Conservation (phyloP, 2,329 filamentous ascomycete species). For the Balansia obtecta region DNA sequence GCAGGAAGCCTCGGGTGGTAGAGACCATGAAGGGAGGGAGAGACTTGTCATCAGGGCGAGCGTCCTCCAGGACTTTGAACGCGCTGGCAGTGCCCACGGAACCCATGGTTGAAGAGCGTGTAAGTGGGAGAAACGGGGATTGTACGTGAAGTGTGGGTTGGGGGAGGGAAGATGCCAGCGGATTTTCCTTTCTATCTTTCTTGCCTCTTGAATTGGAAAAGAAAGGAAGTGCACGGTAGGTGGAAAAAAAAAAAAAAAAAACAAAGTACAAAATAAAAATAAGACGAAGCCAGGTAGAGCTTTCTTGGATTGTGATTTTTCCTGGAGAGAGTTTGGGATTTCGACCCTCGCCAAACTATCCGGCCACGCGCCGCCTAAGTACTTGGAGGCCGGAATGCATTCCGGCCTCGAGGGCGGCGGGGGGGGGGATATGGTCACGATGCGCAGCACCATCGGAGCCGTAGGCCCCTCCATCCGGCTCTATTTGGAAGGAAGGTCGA, state of each 20-base stretch:
- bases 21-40: constrained; percentile 71
- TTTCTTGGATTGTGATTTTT: too few species aligned
- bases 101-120: constrained; percentile 24
- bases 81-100: constrained; percentile 22
- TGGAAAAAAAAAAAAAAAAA: too few species aligned
- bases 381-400: constrained; percentile 35
- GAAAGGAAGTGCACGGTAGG: too few species aligned
- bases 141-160: too few species aligned
- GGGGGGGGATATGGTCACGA: constrained; percentile 12
- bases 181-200: too few species aligned
- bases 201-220: too few species aligned
- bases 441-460: constrained; percentile 10
- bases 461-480: constrained; percentile 8
- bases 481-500: constrained; percentile 8
- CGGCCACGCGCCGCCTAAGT: constrained; percentile 28
- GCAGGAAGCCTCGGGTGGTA: constrained; percentile 61
- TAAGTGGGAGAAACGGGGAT: background rate
- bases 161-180: too few species aligned
- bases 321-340: background rate
- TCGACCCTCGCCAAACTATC: constrained; percentile 1
- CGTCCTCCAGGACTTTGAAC: constrained; percentile 53
- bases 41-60: constrained; percentile 46
- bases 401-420: constrained; percentile 30
- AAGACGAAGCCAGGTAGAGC: too few species aligned
- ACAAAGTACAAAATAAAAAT: too few species aligned